phyloP scores from a whole-genome alignment of 2,329 filamentous ascomycete species.

The Fusarium tanahbumbuense region DNA sequence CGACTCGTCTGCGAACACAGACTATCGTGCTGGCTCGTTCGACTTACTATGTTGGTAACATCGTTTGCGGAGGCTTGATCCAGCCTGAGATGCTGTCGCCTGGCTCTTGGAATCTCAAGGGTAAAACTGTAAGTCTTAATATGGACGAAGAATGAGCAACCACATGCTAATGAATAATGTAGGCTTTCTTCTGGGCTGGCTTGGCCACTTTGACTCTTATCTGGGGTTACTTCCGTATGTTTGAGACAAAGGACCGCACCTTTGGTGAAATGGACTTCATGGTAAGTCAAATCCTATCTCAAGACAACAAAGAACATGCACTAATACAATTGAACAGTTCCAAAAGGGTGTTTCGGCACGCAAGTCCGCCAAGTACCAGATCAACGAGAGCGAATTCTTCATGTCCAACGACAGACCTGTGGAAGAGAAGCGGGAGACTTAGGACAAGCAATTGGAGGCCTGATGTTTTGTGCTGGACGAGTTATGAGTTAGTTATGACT shows the following conservation, averaged over 20 bases:
- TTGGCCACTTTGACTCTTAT: slow-evolving; percentile 52
- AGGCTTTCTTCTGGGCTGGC: slow-evolving; percentile 58
- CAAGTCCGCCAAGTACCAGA: slow-evolving; percentile 53
- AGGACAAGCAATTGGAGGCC: neutral
- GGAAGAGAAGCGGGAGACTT: slow-evolving; percentile 22
- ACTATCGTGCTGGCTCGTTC: slow-evolving; percentile 56
- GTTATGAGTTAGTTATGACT: neutral
- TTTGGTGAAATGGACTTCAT: slow-evolving; percentile 60
- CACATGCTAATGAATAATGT: slow-evolving; percentile 11
- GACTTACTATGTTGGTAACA: slow-evolving; percentile 56
- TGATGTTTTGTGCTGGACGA: slow-evolving; percentile 1
- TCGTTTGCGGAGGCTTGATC: slow-evolving; percentile 54
- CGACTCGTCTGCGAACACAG: slow-evolving; percentile 56
- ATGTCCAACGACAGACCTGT: slow-evolving; percentile 31
- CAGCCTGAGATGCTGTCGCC: slow-evolving; percentile 55
- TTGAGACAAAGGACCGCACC: slow-evolving; percentile 59
- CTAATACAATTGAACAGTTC: slow-evolving; percentile 44
- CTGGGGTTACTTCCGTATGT: slow-evolving; percentile 58
- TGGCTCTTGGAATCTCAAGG: slow-evolving; percentile 55
- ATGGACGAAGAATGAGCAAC: neutral
- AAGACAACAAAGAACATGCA: neutral
- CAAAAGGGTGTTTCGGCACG: slow-evolving; percentile 54
- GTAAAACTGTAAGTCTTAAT: slow-evolving; percentile 51
- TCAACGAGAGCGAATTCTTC: slow-evolving; percentile 52
- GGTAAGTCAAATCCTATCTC: slow-evolving; percentile 38